Conservation (phyloP, 345 rosid genomes). For the Eucalyptus viminalis region DNA sequence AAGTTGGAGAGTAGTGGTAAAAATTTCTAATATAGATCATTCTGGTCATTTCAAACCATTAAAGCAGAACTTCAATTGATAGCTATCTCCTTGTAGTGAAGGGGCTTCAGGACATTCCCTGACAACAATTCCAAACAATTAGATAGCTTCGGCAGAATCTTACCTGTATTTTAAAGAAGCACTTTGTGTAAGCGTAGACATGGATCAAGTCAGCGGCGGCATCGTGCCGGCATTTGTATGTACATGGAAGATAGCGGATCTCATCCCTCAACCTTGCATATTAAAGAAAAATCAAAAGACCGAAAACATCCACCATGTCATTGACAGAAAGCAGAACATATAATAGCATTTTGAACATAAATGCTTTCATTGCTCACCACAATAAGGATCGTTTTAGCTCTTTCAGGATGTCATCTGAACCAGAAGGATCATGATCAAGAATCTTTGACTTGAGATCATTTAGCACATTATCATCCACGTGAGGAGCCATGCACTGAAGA, state of each 20-base stretch:
- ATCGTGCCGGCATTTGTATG: conserved; percentile 89
- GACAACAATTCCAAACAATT: neutral
- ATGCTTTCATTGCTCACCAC: conserved; percentile 46
- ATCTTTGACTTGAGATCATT: conserved; percentile 71
- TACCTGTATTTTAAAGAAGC: conserved; percentile 72
- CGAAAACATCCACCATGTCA: neutral
- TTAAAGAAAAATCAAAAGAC: neutral
- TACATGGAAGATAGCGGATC: conserved; percentile 75
- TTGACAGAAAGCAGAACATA: neutral
- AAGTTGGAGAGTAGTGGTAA: neutral
- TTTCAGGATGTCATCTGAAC: conserved; percentile 45
- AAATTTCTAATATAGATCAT: neutral
- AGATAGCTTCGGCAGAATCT: conserved; percentile 2
- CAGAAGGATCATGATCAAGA: conserved; percentile 55
- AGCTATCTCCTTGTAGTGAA: neutral
- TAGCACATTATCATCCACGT: conserved; percentile 43
- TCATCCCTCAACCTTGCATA: conserved; percentile 88
- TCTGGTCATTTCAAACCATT: neutral
- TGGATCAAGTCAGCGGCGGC: conserved; percentile 99
- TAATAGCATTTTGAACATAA: neutral
- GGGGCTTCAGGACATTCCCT: neutral
- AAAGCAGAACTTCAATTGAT: neutral
- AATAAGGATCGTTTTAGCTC: conserved; percentile 80
- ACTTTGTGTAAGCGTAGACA: conserved; percentile 80
- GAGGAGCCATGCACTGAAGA: conserved; percentile 71